Evolutionary conservation across 371 early-diverging fungal species (phyloP), one percentile per base, ranked within the genome.

Genomic region (Circinella umbellata): DNA sequence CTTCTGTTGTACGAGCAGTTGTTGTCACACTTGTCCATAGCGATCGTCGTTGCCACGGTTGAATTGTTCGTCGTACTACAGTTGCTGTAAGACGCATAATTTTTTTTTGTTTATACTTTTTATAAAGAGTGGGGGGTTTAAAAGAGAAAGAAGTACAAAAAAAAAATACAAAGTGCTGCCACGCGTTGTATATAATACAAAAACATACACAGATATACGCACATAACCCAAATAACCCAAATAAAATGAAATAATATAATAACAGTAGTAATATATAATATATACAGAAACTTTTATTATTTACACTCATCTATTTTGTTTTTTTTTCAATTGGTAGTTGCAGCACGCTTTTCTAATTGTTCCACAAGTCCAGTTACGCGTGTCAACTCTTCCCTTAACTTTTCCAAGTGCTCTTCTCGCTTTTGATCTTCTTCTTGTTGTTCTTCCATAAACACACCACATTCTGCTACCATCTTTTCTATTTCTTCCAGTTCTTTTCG

Each of bases 11-110:
- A 13, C 72, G 49, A 7, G 75, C 81, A 7, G 75, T 75, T 4
- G 72, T 62, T 20, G 81, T 81, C 1, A 75, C 42, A 1, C 64
- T 53, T 7, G 73, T 78, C 81, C 81, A 81, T 10, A 57, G 57
- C 35, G 57, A 34, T 57, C 57, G 57, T 27, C 27, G 20, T 17
- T 17, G n/a, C n/a, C 57, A 57, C 6, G 18, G 34, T 14, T 57
- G 57, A 27, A 51, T 51, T 15, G 51, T 51, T 51, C 51, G 51
- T 51, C n/a, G 51, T 51, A n/a, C 15, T 47, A 47, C 15, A 1
- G n/a, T 4, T 51, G 51, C 4, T 51, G 51, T n/a, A 15, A 51
- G 15, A 51, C 51, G 51, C 51, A 51, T 51, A n/a, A 51, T 14
- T 51, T 51, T 51, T 14, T 5, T 51, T 14, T 51, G 51, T n/a